These are phyloP conservation scores for Candida sonorensis DNA, from an alignment of 805 yeast genomes.

Conservation along the genomic window DNA sequence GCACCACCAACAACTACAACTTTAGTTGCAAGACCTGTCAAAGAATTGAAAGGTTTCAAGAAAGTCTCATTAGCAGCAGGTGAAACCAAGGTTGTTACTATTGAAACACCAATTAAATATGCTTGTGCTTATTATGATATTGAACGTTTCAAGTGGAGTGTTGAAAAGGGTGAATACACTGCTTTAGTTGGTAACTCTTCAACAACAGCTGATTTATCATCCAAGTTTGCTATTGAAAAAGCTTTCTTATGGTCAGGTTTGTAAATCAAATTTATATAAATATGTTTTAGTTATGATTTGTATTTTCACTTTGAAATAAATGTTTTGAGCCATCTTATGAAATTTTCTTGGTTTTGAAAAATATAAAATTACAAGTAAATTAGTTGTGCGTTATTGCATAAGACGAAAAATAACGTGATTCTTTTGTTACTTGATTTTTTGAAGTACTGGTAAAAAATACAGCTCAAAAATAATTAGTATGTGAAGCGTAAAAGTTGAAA, in stretches of 20 bases:
- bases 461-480: too few relatives aligned
- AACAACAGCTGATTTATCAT: slow-evolving; percentile 3
- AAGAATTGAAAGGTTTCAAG: slow-evolving; percentile 51
- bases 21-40: slow-evolving; percentile 40
- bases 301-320: too few relatives aligned
- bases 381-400: too few relatives aligned
- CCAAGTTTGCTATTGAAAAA: slow-evolving; percentile 4
- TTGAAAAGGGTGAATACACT: slow-evolving; percentile 45
- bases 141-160: slow-evolving; percentile 41
- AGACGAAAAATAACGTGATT: too few relatives aligned
- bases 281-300: too few relatives aligned
- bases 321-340: too few relatives aligned
- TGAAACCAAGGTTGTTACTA: slow-evolving; percentile 30
- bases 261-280: slow-evolving; percentile 1
- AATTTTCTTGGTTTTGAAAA: too few relatives aligned
- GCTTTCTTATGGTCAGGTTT: slow-evolving; percentile 9
- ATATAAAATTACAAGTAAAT: too few relatives aligned
- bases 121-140: slow-evolving; percentile 51
- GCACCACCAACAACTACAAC: slow-evolving; percentile 27
- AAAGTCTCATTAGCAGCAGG: slow-evolving; percentile 28
- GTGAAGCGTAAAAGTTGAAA: too few relatives aligned
- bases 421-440: too few relatives aligned
- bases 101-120: slow-evolving; percentile 38
- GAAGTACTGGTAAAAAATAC: too few relatives aligned
- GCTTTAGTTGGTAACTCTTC: slow-evolving; percentile 38